Conservation (phyloP, 345 rosid genomes). For the Eucalyptus tenuipes region DNA sequence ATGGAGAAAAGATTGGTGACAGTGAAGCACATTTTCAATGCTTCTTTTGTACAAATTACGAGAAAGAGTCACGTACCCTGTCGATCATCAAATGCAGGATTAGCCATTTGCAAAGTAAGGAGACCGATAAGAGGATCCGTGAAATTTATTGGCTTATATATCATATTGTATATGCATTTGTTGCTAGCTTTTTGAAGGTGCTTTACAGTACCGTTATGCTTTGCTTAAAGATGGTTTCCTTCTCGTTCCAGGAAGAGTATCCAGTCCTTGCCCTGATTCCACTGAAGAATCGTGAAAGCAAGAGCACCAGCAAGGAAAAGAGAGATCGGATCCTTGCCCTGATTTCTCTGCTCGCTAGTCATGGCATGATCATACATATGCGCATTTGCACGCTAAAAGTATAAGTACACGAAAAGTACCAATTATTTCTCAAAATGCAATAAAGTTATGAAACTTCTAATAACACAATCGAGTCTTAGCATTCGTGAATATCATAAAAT, state of each 20-base stretch:
- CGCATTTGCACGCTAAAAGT: background rate
- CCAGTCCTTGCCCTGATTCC: background rate
- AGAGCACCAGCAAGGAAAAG: background rate
- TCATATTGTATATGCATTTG: background rate
- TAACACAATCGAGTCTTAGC: background rate
- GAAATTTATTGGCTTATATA: background rate
- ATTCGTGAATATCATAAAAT: background rate
- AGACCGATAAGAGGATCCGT: background rate
- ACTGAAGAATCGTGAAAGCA: background rate
- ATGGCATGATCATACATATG: background rate
- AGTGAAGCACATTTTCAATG: background rate
- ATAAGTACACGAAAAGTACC: fast-evolving
- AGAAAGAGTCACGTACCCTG: slow-evolving; percentile 1
- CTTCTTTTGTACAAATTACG: background rate
- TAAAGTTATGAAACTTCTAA: background rate
- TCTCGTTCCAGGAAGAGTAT: too few species aligned
- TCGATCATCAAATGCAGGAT: background rate
- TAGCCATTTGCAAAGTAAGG: slow-evolving; percentile 4
- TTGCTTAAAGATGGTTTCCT: background rate
- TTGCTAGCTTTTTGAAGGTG: background rate
- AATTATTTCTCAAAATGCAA: background rate
- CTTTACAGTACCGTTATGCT: background rate
- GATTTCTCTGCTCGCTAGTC: background rate
- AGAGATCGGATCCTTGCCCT: background rate
- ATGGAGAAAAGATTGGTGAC: background rate